Conservation (phyloP, 495 filamentous ascomycete genomes). For the Aspergillus panamensis region DNA sequence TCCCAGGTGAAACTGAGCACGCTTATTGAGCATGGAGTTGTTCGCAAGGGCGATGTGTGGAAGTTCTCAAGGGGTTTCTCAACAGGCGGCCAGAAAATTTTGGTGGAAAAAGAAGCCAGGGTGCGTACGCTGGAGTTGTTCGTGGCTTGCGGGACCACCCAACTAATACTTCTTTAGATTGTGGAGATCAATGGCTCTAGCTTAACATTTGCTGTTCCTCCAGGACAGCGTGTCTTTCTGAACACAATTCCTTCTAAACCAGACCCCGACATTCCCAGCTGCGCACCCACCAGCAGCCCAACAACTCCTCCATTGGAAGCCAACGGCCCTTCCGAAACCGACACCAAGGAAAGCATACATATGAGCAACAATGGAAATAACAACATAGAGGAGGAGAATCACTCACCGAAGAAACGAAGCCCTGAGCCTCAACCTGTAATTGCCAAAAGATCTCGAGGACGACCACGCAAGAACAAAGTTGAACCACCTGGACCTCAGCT, state of each 20-base stretch:
- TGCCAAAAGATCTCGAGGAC: slow-evolving; percentile 12
- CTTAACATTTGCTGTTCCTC: slow-evolving; percentile 45
- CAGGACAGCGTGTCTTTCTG: slow-evolving; percentile 43
- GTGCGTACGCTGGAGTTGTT: slow-evolving; percentile 24
- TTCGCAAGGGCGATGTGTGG: slow-evolving; percentile 53
- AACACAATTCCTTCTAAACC: slow-evolving; percentile 1
- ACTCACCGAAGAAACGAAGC: slow-evolving; percentile 17
- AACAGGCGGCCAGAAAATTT: slow-evolving; percentile 25
- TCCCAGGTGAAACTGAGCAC: slow-evolving; percentile 47
- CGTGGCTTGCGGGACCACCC: not conserved
- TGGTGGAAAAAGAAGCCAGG: slow-evolving; percentile 49
- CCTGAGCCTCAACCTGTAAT: slow-evolving; percentile 7
- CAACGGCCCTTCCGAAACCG: not conserved
- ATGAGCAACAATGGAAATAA: not conserved
- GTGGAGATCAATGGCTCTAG: slow-evolving; percentile 30
- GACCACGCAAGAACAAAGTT: not conserved
- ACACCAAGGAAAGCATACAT: not conserved
- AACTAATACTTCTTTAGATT: slow-evolving; percentile 28
- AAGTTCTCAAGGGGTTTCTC: slow-evolving; percentile 38
- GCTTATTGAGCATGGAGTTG: slow-evolving; percentile 42
- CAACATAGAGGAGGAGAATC: slow-evolving; percentile 1
- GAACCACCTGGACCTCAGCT: not conserved
- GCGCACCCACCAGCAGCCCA: not conserved
- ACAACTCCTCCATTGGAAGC: not conserved
- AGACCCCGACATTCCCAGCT: slow-evolving; percentile 1